Conservation (phyloP, 2,329 filamentous ascomycete genomes). For the Pezicula radicicola region DNA sequence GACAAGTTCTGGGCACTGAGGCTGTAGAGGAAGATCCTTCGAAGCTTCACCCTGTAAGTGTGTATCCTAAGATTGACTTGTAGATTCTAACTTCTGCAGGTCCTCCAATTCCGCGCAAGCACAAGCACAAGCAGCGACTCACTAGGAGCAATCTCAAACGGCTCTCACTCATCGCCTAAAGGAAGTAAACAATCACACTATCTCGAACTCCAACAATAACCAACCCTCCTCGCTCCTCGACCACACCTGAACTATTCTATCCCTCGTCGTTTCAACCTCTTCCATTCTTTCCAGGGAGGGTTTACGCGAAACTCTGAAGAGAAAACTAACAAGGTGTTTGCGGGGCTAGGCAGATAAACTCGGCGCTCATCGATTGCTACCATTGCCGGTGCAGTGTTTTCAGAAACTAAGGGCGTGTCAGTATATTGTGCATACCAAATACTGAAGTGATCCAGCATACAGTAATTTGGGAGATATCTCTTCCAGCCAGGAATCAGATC, state of each 20-base stretch:
- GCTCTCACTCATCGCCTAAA: background rate
- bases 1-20: conserved; percentile 94
- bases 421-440: conserved; percentile 15
- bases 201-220: no score
- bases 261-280: no score
- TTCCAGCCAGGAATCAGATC: no score
- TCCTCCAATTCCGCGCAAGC: conserved; percentile 57
- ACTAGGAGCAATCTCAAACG: background rate
- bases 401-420: conserved; percentile 7
- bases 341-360: no score
- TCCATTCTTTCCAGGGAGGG: no score
- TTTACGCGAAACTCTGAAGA: no score
- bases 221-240: no score
- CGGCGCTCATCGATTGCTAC: conserved; percentile 26
- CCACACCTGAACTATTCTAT: no score
- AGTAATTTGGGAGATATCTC: conserved; percentile 9
- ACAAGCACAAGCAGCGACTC: background rate
- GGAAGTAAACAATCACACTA: no score
- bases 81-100: conserved; percentile 44
- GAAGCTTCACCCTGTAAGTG: conserved; percentile 78
- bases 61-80: background rate
- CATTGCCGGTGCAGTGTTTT: conserved; percentile 27
- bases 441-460: conserved; percentile 8
- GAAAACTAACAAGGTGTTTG: no score
- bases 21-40: conserved; percentile 86